Base-by-base conservation (phyloP, 208 protist species). In the Acanthamoeba triangularis region DNA sequence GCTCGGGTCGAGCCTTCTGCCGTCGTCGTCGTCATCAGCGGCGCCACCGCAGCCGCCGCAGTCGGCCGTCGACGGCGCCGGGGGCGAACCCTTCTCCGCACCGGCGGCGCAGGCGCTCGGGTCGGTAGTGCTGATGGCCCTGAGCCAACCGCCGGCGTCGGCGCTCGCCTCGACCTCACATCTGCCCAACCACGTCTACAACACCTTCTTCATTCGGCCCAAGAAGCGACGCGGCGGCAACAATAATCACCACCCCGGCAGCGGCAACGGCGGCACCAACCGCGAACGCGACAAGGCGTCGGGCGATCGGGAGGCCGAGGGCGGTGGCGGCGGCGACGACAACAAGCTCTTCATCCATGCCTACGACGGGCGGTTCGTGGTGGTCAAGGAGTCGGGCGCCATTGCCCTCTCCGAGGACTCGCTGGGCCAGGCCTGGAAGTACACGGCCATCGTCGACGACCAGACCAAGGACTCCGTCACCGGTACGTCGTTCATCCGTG, bases 161-260 rank as follows among this genome's bases (percentile, higher is more conserved):
- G 28, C 35, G n/a, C 78, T 87, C 47, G 37, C 78, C 7, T 23
- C 78, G 47, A 35, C 49, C 1, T 87, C 78, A 4, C 47, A 30
- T 11, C 20, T 87, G 78, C 78, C 78, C 23, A 87, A 87, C 78
- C 49, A 87, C 49, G 18, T 87, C 78, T 37, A 20, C 47, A 87
- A 87, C 49, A 61, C 33, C 11, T 87, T 87, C 78, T 87, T 87
- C 78, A 87, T 87, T 16, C 78, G 78, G 16, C 78, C 47, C 44
- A 87, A 61, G 49, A 84, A 52, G 76, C 33, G 63, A 25, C 23
- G 63, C 63, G n/a, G 44, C 0, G 28, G 44, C 14, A 33, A 28
- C 56, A 61, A 28, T 18, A 28, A 18, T 10, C 56, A 61, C 20
- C 56, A 76, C 30, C 18, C 28, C 67, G 28, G 28, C 67, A 76